A percentile compares a stretch with the other conserved stretches of the same genome.
Evolutionary conservation across 306 rosid species (phyloP).

Genomic region (Cicer pinnatifidum): DNA sequence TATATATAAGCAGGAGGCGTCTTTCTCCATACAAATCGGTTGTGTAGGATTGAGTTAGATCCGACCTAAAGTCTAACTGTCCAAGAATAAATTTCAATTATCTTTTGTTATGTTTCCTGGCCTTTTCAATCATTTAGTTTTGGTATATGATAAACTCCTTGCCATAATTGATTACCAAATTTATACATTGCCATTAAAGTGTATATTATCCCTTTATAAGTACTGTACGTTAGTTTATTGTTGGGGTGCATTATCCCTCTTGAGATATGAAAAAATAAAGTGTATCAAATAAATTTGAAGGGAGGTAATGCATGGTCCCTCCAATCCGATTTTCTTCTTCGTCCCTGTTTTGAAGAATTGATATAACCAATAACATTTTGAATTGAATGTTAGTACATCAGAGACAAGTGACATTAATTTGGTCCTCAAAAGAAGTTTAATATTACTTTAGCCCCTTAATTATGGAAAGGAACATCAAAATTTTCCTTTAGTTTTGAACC

Average conservation of each 20-base stretch:
- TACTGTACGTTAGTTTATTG: neutral
- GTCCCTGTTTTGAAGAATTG: neutral
- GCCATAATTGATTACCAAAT: too few relatives aligned
- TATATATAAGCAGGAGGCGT: too few relatives aligned
- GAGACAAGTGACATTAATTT: constrained; percentile 4
- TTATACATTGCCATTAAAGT: neutral
- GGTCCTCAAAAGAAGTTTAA: constrained; percentile 14
- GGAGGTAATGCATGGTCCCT: neutral
- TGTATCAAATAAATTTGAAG: constrained; percentile 22
- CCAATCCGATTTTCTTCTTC: constrained; percentile 16
- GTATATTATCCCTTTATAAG: neutral
- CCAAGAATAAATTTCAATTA: too few relatives aligned
- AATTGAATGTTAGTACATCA: constrained; percentile 12
- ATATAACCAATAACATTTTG: constrained; percentile 1
- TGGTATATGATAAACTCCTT: too few relatives aligned
- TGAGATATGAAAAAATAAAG: neutral
- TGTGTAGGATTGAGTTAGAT: too few relatives aligned
- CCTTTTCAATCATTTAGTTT: too few relatives aligned
- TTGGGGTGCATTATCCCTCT: neutral
- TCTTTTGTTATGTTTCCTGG: too few relatives aligned
- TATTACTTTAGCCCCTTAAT: neutral
- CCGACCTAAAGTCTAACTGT: too few relatives aligned
- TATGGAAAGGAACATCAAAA: neutral
- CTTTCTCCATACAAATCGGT: too few relatives aligned
- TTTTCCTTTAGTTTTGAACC: neutral